These are phyloP conservation scores for Eleusine indica DNA, from an alignment of 176 grass and related monocot species.

Conservation along the genomic window DNA sequence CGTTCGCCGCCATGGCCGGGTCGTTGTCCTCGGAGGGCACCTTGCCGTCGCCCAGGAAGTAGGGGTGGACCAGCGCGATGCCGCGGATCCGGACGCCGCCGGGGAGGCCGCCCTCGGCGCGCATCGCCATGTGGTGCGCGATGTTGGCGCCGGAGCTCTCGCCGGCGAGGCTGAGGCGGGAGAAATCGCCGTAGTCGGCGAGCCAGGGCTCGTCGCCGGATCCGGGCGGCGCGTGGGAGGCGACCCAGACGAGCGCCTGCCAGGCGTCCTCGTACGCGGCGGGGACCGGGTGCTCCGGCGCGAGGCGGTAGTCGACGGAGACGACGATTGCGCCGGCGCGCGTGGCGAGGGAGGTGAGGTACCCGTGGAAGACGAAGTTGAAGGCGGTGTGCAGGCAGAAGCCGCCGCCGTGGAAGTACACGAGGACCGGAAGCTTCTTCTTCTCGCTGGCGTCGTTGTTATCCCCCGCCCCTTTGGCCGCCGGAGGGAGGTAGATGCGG, in stretches of 20 bases:
- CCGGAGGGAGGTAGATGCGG: constrained; percentile 59
- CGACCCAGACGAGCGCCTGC: constrained; percentile 54
- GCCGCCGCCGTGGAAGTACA: constrained; percentile 60
- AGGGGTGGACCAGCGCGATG: constrained; percentile 58
- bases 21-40: constrained; percentile 49
- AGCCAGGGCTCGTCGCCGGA: constrained; percentile 53
- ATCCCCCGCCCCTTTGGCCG: not conserved
- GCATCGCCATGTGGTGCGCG: constrained; percentile 58
- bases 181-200: constrained; percentile 44
- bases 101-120: constrained; percentile 12
- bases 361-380: constrained; percentile 49
- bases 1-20: constrained; percentile 32
- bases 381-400: constrained; percentile 54
- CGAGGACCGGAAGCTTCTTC: constrained; percentile 52
- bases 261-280: constrained; percentile 55
- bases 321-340: constrained; percentile 46
- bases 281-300: constrained; percentile 74
- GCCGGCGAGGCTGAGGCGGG: constrained; percentile 53
- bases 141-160: constrained; percentile 70
- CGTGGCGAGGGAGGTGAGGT: constrained; percentile 53
- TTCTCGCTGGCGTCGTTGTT: not conserved
- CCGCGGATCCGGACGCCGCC: constrained; percentile 34
- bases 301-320: constrained; percentile 74
- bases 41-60: constrained; percentile 44
- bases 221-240: constrained; percentile 30